A percentile compares a stretch with the other conserved stretches of the same genome.
phyloP scores from a whole-genome alignment of 1,284 basidiomycete species.

The Boletus sp. region DNA sequence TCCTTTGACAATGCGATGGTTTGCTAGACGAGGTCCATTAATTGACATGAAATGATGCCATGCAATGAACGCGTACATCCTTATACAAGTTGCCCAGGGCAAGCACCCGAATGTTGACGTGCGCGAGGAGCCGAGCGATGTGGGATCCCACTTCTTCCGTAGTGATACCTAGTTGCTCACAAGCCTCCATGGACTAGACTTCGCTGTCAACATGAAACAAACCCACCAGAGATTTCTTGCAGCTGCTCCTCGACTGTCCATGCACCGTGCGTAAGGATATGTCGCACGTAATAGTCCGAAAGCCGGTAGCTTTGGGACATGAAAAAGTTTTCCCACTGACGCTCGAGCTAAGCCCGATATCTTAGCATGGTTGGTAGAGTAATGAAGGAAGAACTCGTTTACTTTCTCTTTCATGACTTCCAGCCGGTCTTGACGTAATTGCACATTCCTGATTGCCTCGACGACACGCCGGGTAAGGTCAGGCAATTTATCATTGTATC shows the following conservation, averaged over 20 bases:
- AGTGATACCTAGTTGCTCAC: slow-evolving; percentile 8
- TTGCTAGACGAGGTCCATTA: slow-evolving; percentile 50
- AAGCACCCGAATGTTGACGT: slow-evolving; percentile 75
- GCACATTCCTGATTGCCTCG: slow-evolving; percentile 66
- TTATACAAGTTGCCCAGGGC: slow-evolving; percentile 85
- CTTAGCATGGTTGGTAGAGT: slow-evolving; percentile 8
- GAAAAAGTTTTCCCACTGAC: slow-evolving; percentile 85
- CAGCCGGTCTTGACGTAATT: slow-evolving; percentile 73
- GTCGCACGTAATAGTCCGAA: slow-evolving; percentile 76
- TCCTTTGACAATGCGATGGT: slow-evolving; percentile 73
- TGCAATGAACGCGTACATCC: slow-evolving; percentile 51
- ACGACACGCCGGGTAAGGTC: slow-evolving; percentile 78
- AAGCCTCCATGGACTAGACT: not conserved
- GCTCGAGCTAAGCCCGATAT: slow-evolving; percentile 50
- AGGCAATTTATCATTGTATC: slow-evolving; percentile 94
- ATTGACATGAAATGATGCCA: not conserved
- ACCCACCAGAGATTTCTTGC: slow-evolving; percentile 73
- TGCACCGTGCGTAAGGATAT: slow-evolving; percentile 67
- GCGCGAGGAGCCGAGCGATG: slow-evolving; percentile 60
- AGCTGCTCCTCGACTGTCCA: slow-evolving; percentile 86
- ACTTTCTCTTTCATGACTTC: slow-evolving; percentile 87
- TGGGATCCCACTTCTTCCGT: slow-evolving; percentile 74
- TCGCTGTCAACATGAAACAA: not conserved
- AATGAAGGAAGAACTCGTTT: slow-evolving; percentile 17
- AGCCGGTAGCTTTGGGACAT: slow-evolving; percentile 83